A percentile compares a stretch with the other conserved stretches of the same genome.
Evolutionary conservation across 371 early-diverging fungal genomes (phyloP).

Genomic region (Apophysomyces elegans): DNA sequence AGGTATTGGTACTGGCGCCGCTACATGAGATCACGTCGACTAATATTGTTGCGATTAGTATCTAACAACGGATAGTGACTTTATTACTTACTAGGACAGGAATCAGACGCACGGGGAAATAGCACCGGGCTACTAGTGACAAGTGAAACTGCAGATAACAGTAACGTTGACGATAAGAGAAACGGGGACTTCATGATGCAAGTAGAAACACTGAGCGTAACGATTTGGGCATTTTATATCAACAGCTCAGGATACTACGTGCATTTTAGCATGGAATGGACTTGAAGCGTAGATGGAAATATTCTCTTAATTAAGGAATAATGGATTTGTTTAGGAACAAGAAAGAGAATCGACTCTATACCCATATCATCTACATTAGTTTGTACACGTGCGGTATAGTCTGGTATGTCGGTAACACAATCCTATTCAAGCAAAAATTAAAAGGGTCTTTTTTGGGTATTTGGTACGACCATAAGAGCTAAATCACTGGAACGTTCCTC

Average conservation of each 20-base stretch:
- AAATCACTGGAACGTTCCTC: too few species aligned
- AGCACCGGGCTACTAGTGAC: not conserved
- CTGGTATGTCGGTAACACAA: too few species aligned
- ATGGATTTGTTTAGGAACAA: too few species aligned
- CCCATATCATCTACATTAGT: too few species aligned
- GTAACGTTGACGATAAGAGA: not conserved
- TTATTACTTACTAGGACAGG: not conserved
- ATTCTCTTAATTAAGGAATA: slow-evolving; percentile 4
- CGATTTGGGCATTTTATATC: not conserved
- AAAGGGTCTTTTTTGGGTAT: too few species aligned
- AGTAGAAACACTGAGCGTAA: not conserved
- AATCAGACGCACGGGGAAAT: not conserved
- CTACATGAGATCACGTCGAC: not conserved
- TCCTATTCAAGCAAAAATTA: too few species aligned
- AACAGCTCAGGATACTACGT: not conserved
- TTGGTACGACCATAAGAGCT: too few species aligned
- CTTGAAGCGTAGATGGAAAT: slow-evolving; percentile 5
- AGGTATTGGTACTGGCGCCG: not conserved
- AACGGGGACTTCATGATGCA: slow-evolving; percentile 1
- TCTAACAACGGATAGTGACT: not conserved
- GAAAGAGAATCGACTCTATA: too few species aligned
- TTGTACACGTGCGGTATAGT: too few species aligned
- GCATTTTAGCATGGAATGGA: not conserved
- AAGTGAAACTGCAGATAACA: not conserved
- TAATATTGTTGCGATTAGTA: not conserved